phyloP scores from a whole-genome alignment of 1,284 basidiomycete genomes.

The Limonomyces culmigenus region DNA sequence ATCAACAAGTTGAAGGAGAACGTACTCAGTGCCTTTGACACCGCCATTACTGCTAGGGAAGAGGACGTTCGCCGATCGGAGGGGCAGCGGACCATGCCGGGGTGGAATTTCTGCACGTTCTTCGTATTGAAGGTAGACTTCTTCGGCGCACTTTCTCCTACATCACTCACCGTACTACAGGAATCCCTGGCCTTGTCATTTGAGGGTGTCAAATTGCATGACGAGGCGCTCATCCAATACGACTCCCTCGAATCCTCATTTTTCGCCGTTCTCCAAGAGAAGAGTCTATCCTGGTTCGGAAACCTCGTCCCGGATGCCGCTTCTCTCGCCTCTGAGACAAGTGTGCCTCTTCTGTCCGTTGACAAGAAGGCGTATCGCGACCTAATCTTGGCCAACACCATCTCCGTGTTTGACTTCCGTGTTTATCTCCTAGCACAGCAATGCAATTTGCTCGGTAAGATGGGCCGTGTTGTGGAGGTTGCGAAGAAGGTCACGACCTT shows the following conservation, averaged over 20 bases:
- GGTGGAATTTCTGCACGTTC: conserved; percentile 96
- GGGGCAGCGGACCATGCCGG: conserved; percentile 72
- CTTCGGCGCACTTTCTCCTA: too few relatives aligned
- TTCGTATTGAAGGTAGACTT: conserved; percentile 79
- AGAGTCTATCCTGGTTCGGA: conserved; percentile 82
- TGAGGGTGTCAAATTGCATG: conserved; percentile 76
- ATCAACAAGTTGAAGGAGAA: conserved; percentile 84
- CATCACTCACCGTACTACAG: conserved; percentile 21
- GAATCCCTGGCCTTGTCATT: conserved; percentile 90
- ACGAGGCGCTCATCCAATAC: conserved; percentile 83
- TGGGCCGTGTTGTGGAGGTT: conserved; percentile 54
- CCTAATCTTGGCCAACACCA: conserved; percentile 78
- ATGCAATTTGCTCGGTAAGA: conserved; percentile 58
- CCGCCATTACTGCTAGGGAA: conserved; percentile 60
- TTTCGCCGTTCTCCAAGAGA: conserved; percentile 62
- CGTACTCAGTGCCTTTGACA: conserved; percentile 68
- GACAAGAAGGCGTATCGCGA: conserved; percentile 79
- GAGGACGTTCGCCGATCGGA: conserved; percentile 83
- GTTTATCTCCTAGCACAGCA: conserved; percentile 85
- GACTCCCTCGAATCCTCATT: conserved; percentile 85
- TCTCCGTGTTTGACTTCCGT: conserved; percentile 89
- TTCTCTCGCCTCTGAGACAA: conserved; percentile 73
- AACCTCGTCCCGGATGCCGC: conserved; percentile 57
- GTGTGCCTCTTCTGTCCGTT: conserved; percentile 63
- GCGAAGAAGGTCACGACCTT: conserved; percentile 55